Base-by-base conservation (phyloP, 495 filamentous ascomycete species). In the Cladorrhinum samala region DNA sequence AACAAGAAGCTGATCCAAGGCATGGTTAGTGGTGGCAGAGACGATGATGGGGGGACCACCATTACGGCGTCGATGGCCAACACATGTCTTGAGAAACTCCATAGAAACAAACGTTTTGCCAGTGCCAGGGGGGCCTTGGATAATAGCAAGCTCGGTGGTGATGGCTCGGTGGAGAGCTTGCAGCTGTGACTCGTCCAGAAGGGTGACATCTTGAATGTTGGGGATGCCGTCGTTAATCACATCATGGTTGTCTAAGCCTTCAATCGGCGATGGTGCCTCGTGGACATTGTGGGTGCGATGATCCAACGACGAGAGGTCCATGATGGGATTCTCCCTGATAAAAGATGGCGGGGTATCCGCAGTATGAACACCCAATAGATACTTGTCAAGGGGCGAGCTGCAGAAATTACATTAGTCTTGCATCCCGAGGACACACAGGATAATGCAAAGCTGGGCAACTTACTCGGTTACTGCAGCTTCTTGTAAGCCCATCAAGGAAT, bases 41-140 rank as follows among this genome's bases (percentile, higher is more conserved):
- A 95, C 72, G 19, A 95, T 74, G 30, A 96, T 83, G 2, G 70
- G 68, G 9, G 68, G 67, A 37, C 49, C 57, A 3, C 58, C 48
- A 2, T 44, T 24, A 9, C 25, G 54, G 1, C 53, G 54, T 9
- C 58, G 60, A n/a, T 64, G 87, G 78, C 8, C 70, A 70, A 95
- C 68, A 46, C 95, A 65, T 3, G 86, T 72, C 41, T 79, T 82
- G 24, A 96, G 63, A 1, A 87, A 88, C 37, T 81, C 64, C 1
- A 91, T 78, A 0, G 89, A 91, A 0, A 88, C 82, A 56, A 83
- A 83, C 0, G 91, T 95, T 60, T 95, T 95, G 11, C 92, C 92
- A 2, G 91, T 95, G 1, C 92, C 92, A 3, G 92, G 92, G 7
- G 92, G 92, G 0, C 92, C 92, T 70, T 96, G 92, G 0, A 95